Base-by-base conservation (phyloP, 1,284 basidiomycete genomes). In the Heterobasidion annosum region DNA sequence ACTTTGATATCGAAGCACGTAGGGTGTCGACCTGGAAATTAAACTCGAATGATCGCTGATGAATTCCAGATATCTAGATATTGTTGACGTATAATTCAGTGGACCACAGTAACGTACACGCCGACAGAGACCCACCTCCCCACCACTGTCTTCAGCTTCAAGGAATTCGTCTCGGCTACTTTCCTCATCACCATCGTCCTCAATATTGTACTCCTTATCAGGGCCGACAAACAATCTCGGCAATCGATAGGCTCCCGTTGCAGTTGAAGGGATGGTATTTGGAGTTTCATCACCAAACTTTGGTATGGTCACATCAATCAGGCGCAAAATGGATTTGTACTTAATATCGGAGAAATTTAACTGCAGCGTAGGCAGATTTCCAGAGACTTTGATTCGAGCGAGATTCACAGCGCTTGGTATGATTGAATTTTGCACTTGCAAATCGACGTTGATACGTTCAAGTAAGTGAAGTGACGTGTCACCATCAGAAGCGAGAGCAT, bases 341-440 rank as follows among this genome's bases (percentile, higher is more conserved):
- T 99, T 99, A 19, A 79, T 79, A 63, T 99, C 97, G 6, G 97
- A 99, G 58, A 99, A 79, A 70, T 99, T 99, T 67, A 98, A 79
- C 63, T 91, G 87, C 6, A 99, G 76, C 46, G 82, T 83, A 1
- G 97, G 96, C 54, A 99, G 73, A 58, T 88, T 89, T 9, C 96
- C 97, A 1, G 91, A 85, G 53, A 99, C 78, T 70, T 97, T 99
- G 79, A 98, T 90, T 46, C 89, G 82, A 8, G 95, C 85, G 47
- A 99, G 78, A 59, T 83, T 95, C 42, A 90, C 80, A 5, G 87
- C 92, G 55, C 84, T 86, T 0, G 93, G 87, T 34, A 98, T 85
- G 61, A 99, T 99, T 1, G 94, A 98, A 65, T 90, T 97, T 63
- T 98, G 92, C 16, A 98, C 83, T 59, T 88, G 82, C 54, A 99